Evolutionary conservation across 1,139 yeast species (phyloP).

Genomic region (Debaryomycetaceae sp.): DNA sequence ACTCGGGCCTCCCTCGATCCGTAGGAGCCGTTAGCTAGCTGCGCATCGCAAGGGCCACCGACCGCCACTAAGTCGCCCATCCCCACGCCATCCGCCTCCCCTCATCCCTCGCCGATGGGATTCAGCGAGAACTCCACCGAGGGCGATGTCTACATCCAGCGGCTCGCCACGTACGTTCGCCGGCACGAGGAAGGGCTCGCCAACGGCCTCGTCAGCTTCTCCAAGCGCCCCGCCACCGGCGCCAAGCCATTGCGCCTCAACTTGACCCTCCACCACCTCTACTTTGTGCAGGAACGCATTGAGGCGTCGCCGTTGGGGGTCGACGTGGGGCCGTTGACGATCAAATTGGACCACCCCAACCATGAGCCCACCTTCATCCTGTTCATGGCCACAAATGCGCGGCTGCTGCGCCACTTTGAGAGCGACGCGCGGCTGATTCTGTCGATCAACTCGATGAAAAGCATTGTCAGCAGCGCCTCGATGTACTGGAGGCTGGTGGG

Average conservation of each 20-base stretch:
- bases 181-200: slow-evolving; percentile 44
- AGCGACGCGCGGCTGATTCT: slow-evolving; percentile 60
- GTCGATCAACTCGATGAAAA: slow-evolving; percentile 59
- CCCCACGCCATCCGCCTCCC: slow-evolving; percentile 1
- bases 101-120: slow-evolving; percentile 15
- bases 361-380: slow-evolving; percentile 53
- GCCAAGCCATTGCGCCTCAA: slow-evolving; percentile 52
- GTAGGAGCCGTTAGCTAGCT: not conserved
- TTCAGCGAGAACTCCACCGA: slow-evolving; percentile 29
- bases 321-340: slow-evolving; percentile 61
- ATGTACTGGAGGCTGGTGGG: slow-evolving; percentile 40
- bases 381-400: slow-evolving; percentile 47
- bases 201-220: slow-evolving; percentile 40
- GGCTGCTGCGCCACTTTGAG: slow-evolving; percentile 41
- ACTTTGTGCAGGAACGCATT: slow-evolving; percentile 54
- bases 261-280: slow-evolving; percentile 60
- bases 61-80: slow-evolving; percentile 2
- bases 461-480: slow-evolving; percentile 46
- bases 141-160: slow-evolving; percentile 41
- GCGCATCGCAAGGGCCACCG: not conserved
- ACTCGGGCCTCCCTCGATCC: not conserved
- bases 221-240: slow-evolving; percentile 28
- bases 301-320: slow-evolving; percentile 49
- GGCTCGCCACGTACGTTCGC: slow-evolving; percentile 36
- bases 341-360: slow-evolving; percentile 55